Conservation (phyloP, 2,329 filamentous ascomycete species). For the Arthrobotrys conoides region DNA sequence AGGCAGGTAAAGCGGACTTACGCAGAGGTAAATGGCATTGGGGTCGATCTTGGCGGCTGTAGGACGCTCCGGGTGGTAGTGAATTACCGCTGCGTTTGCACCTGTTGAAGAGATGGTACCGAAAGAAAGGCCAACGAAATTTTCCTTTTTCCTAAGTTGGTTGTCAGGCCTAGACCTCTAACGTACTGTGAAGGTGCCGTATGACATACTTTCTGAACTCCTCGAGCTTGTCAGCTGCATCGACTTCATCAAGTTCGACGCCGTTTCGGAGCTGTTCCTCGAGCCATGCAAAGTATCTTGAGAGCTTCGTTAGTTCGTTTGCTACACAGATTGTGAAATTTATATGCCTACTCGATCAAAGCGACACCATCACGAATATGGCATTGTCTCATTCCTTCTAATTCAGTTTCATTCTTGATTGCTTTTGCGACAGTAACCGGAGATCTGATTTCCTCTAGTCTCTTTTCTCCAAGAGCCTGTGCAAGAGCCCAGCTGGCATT, state of each 20-base stretch:
- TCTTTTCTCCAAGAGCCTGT: conserved; percentile 83
- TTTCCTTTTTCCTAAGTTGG: conserved; percentile 67
- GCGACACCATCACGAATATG: conserved; percentile 95
- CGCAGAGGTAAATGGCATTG: conserved; percentile 86
- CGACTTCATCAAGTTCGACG: conserved; percentile 83
- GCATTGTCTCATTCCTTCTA: conserved; percentile 92
- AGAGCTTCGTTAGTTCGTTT: conserved; percentile 9
- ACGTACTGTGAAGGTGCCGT: conserved; percentile 46
- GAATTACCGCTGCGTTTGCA: conserved; percentile 91
- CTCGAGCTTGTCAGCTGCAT: conserved; percentile 92
- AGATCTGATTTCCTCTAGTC: conserved; percentile 88
- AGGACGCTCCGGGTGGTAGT: conserved; percentile 90
- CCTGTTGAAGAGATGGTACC: conserved; percentile 96
- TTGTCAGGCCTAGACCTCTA: neutral
- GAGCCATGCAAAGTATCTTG: conserved; percentile 89
- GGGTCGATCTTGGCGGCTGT: conserved; percentile 88
- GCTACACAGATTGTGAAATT: neutral
- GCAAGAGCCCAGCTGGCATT: conserved; percentile 95
- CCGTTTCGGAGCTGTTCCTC: conserved; percentile 86
- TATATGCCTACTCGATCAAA: conserved; percentile 75
- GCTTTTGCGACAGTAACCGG: conserved; percentile 92
- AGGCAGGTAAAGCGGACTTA: conserved; percentile 1
- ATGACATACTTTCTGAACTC: conserved; percentile 72
- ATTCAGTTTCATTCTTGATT: conserved; percentile 89
- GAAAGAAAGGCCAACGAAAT: conserved; percentile 92